phyloP scores from a whole-genome alignment of 768 basidiomycete species.

The Xerocomellus amylosporus region DNA sequence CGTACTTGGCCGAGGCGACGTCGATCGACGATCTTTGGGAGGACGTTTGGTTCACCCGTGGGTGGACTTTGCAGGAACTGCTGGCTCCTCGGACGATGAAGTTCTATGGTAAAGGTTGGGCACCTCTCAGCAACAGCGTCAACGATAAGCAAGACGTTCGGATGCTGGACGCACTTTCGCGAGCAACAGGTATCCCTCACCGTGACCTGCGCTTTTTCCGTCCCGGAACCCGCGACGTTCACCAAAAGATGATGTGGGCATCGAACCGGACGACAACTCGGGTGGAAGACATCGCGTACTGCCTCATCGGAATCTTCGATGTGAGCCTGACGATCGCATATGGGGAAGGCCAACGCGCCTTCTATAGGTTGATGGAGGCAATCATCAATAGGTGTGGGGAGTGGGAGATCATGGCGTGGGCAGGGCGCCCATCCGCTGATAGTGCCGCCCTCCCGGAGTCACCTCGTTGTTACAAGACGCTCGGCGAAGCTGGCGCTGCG shows the following conservation, averaged over 20 bases:
- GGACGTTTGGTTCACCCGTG: conserved; percentile 33
- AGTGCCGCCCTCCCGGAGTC: conserved; percentile 33
- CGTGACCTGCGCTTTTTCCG: conserved; percentile 24
- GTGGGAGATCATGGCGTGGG: conserved; percentile 36
- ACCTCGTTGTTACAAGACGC: conserved; percentile 27
- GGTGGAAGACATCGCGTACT: conserved; percentile 34
- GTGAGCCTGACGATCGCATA: conserved; percentile 35
- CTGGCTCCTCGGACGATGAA: conserved; percentile 31
- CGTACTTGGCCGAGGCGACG: conserved; percentile 31
- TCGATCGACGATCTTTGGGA: conserved; percentile 25
- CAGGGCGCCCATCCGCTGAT: conserved; percentile 24
- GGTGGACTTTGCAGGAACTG: conserved; percentile 32
- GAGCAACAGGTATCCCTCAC: conserved; percentile 27
- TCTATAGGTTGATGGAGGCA: conserved; percentile 29
- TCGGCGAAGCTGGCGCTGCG: conserved; percentile 1
- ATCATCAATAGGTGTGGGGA: conserved; percentile 28
- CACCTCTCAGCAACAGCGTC: conserved; percentile 21
- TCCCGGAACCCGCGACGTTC: conserved; percentile 25
- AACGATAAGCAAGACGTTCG: conserved; percentile 27
- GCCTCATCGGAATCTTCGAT: conserved; percentile 34
- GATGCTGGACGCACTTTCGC: conserved; percentile 25
- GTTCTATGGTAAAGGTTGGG: conserved; percentile 30
- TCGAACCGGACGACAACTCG: conserved; percentile 34
- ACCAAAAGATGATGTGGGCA: conserved; percentile 34
- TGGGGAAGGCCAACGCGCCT: conserved; percentile 34